phyloP scores from a whole-genome alignment of 1,284 basidiomycete species.

The Tremellales sp. region DNA sequence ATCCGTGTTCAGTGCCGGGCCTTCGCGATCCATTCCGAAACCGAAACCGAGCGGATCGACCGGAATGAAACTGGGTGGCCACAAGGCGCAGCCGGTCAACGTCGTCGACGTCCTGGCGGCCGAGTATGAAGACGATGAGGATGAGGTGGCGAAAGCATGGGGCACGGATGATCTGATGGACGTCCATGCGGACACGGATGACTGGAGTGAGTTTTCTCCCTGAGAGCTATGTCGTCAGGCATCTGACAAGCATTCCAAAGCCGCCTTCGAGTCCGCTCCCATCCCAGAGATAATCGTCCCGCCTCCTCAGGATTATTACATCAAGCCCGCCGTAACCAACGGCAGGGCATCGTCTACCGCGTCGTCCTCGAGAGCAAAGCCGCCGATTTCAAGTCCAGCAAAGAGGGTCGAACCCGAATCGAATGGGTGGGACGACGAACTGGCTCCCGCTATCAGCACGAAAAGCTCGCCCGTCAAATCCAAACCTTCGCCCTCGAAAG shows the following conservation, averaged over 20 bases:
- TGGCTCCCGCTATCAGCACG: background rate
- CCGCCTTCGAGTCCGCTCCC: constrained; percentile 74
- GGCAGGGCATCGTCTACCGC: constrained; percentile 5
- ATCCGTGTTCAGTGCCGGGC: background rate
- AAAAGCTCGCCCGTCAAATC: background rate
- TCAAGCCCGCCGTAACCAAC: constrained; percentile 16
- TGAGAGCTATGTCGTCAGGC: background rate
- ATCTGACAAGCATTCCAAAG: constrained; percentile 48
- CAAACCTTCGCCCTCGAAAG: constrained; percentile 4
- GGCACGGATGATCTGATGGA: constrained; percentile 74
- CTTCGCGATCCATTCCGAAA: background rate
- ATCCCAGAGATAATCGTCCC: constrained; percentile 36
- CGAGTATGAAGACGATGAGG: constrained; percentile 54
- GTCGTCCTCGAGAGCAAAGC: constrained; percentile 8
- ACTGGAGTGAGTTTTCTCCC: constrained; percentile 67
- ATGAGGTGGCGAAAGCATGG: constrained; percentile 58
- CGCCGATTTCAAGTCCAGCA: constrained; percentile 20
- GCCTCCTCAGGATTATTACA: constrained; percentile 36
- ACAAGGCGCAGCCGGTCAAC: constrained; percentile 42
- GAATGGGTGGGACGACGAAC: constrained; percentile 1
- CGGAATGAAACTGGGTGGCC: constrained; percentile 67
- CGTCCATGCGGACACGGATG: constrained; percentile 81
- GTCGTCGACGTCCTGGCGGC: constrained; percentile 56
- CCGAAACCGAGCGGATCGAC: constrained; percentile 39
- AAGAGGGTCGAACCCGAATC: constrained; percentile 12